Conservation (phyloP, 2,329 filamentous ascomycete genomes). For the Trichoderma atroviride region DNA sequence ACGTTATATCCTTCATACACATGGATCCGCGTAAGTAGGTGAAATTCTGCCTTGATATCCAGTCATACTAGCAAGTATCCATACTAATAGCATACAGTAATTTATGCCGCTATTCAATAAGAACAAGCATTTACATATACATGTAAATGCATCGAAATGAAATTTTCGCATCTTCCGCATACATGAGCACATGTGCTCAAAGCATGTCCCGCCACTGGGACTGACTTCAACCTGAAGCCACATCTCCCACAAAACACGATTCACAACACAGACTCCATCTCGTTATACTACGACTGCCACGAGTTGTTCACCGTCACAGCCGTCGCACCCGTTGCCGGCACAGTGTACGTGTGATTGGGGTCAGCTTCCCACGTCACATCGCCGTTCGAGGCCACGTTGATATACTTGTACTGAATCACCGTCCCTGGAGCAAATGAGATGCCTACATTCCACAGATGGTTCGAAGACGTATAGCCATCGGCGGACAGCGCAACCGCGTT, state of each 20-base stretch:
- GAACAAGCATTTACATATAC: neutral
- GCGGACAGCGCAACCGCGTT: neutral
- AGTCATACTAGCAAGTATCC: neutral
- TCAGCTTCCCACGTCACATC: slow-evolving; percentile 66
- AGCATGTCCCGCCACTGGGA: neutral
- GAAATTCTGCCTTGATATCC: neutral
- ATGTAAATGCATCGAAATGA: neutral
- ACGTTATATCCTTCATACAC: neutral
- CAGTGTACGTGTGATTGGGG: slow-evolving; percentile 48
- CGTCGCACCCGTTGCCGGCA: slow-evolving; percentile 29
- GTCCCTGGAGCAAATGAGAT: slow-evolving; percentile 49
- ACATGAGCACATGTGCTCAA: neutral
- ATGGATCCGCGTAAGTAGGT: neutral
- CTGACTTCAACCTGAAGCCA: neutral
- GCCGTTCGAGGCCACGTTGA: slow-evolving; percentile 59
- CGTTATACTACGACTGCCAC: neutral
- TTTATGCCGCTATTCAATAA: neutral
- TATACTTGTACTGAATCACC: slow-evolving; percentile 68
- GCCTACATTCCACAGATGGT: neutral
- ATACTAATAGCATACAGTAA: neutral
- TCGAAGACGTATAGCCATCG: neutral
- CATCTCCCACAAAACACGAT: neutral
- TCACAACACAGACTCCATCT: neutral
- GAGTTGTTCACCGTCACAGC: neutral
- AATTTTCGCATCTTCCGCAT: neutral